Base-by-base conservation (phyloP, 257 asterid genomes). In the Perilla frutescens region DNA sequence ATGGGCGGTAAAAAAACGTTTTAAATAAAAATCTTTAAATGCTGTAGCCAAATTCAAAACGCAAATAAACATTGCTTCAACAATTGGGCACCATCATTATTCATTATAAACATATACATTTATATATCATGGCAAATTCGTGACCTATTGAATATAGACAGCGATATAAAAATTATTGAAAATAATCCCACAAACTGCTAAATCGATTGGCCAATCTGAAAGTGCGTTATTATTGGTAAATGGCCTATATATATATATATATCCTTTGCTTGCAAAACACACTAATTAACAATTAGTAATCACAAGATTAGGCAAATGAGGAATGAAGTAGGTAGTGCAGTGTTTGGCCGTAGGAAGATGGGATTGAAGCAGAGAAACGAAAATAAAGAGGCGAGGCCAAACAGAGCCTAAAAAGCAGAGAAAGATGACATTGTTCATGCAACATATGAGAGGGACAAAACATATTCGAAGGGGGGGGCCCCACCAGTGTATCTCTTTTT, bases 21-120 rank as follows among this genome's bases (percentile, higher is more conserved):
- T 20, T 20, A 20, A 20, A 20, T 20, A 20, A 7, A 44, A 54
- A 2, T 20, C 8, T n/a, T n/a, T 36, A 60, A 62, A 64, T 64
- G 54, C 8, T 44, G 5, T 43, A 29, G 41, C 29, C 10, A 66
- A 48, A 66, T 48, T 66, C 60, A 48, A 48, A 66, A 48, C 34
- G 32, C 39, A 60, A 49, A 4, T 43, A 11, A 73, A 53, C 64
- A 37, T 76, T 69, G 71, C 80, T 76, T 76, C 76, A 62, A 76
- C 67, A 62, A 62, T 54, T 62, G 61, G 76, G 20, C 72, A 70
- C 55, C 74, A 71, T 77, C 56, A 77, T 77, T 51, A 15, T 6
- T 1, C 39, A 20, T 20, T 20, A 20, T 1, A 20, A 20, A 20
- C 26, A 20, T 20, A 20, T 20, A 20, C 26, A 20, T 20, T 20